Percentiles rank a stretch among this genome's conserved stretches.
phyloP scores from a whole-genome alignment of 345 rosid genomes.

The Erucastrum elatum region DNA sequence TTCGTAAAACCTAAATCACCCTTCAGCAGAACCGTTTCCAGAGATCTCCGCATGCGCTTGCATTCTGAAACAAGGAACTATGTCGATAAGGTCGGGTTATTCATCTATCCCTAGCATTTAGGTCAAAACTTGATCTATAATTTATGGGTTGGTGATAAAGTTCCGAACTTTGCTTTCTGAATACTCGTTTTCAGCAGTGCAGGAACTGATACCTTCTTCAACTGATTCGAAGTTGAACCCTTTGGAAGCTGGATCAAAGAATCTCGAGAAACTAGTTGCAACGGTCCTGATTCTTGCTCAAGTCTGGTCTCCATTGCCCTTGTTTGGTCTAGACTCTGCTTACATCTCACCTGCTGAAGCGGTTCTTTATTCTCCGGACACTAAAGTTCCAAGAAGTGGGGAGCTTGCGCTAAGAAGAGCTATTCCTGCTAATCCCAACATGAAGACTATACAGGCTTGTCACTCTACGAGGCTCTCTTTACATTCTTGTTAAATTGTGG shows the following conservation, averaged over 20 bases:
- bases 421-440: slow-evolving; percentile 84
- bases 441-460: slow-evolving; percentile 79
- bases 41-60: slow-evolving; percentile 27
- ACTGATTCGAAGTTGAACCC: slow-evolving; percentile 33
- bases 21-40: slow-evolving; percentile 18
- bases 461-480: neutral
- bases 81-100: slow-evolving; percentile 39
- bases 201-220: slow-evolving; percentile 47
- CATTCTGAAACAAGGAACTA: slow-evolving; percentile 40
- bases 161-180: slow-evolving; percentile 8
- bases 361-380: slow-evolving; percentile 84
- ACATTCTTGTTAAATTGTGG: neutral
- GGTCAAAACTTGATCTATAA: neutral
- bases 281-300: slow-evolving; percentile 54
- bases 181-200: slow-evolving; percentile 52
- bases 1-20: slow-evolving; percentile 43
- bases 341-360: slow-evolving; percentile 62
- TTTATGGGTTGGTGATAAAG: neutral
- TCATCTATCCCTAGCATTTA: neutral
- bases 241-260: slow-evolving; percentile 37
- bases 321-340: slow-evolving; percentile 52
- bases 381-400: slow-evolving; percentile 91
- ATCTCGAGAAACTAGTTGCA: slow-evolving; percentile 53
- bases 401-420: slow-evolving; percentile 90
- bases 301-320: slow-evolving; percentile 62